A percentile compares a stretch with the other conserved stretches of the same genome.
These are phyloP conservation scores for Inga leiocalycina DNA, from an alignment of 306 rosid species.

Conservation along the genomic window DNA sequence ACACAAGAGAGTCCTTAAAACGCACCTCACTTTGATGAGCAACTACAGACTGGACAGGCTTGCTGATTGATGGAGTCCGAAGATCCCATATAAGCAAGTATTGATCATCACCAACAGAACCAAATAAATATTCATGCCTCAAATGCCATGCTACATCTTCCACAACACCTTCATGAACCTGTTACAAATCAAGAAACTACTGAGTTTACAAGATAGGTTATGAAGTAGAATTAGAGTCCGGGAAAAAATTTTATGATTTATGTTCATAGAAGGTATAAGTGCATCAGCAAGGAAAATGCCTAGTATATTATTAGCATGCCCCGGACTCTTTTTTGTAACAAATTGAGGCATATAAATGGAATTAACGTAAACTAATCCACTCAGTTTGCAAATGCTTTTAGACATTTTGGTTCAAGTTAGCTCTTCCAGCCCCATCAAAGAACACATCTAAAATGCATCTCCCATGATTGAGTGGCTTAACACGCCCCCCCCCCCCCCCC, in stretches of 20 bases:
- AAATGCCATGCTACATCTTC: slow-evolving; percentile 99
- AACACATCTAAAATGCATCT: background rate
- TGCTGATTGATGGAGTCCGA: slow-evolving; percentile 76
- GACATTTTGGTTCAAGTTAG: background rate
- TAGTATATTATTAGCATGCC: background rate
- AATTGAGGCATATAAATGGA: background rate
- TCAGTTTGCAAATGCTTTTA: background rate
- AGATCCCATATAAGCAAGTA: slow-evolving; percentile 93
- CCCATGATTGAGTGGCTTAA: background rate
- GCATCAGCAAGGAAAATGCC: background rate
- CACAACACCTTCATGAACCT: slow-evolving; percentile 98
- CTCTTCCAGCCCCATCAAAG: background rate
- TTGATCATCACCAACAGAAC: slow-evolving; percentile 98
- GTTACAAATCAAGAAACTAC: slow-evolving; percentile 8
- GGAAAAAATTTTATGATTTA: background rate
- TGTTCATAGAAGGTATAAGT: background rate
- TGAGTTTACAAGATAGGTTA: background rate
- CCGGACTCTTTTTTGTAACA: background rate
- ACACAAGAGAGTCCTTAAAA: background rate
- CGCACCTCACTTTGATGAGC: slow-evolving; percentile 97
- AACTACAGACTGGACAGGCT: slow-evolving; percentile 88
- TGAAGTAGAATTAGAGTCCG: background rate
- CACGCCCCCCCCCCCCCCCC: too few species aligned
- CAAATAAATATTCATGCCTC: slow-evolving; percentile 96
- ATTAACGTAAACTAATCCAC: background rate